Conservation (phyloP, 2,329 filamentous ascomycete genomes). For the Ophiobolus disseminans region DNA sequence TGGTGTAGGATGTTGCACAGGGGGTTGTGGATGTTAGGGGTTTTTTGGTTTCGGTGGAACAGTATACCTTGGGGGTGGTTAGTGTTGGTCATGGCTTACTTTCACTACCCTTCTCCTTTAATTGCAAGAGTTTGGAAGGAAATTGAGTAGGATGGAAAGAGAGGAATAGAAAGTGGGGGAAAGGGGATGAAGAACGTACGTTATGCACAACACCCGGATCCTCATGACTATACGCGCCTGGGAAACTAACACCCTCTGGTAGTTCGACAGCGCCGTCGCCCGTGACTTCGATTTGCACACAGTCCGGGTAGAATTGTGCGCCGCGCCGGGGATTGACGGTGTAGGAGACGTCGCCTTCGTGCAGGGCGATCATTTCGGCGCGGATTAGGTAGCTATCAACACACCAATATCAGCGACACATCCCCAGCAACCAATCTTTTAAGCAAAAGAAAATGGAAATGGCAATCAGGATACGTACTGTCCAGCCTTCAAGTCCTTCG, state of each 20-base stretch:
- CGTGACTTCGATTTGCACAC: constrained; percentile 51
- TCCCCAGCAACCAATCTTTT: too few relatives aligned
- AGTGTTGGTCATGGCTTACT: constrained; percentile 18
- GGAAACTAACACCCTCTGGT: constrained; percentile 54
- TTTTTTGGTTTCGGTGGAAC: constrained; percentile 43
- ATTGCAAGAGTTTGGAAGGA: background rate
- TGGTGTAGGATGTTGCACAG: constrained; percentile 46
- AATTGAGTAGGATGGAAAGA: background rate
- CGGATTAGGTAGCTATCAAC: constrained; percentile 49
- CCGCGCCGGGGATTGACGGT: constrained; percentile 33
- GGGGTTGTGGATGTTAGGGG: constrained; percentile 28
- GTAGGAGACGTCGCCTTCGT: constrained; percentile 46
- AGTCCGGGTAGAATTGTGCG: constrained; percentile 54
- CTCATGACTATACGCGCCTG: constrained; percentile 49
- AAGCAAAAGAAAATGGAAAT: background rate
- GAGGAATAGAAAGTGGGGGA: background rate
- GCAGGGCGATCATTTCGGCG: constrained; percentile 54
- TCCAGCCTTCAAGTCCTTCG: constrained; percentile 46
- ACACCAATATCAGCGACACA: background rate
- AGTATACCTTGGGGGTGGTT: constrained; percentile 37
- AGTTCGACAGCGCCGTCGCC: constrained; percentile 38
- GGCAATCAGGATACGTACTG: constrained; percentile 32
- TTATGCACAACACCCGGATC: constrained; percentile 49
- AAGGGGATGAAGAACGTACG: constrained; percentile 21
- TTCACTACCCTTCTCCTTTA: too few relatives aligned